Evolutionary conservation across 805 yeast species (phyloP).

Genomic region (Brettanomyces anomalus): DNA sequence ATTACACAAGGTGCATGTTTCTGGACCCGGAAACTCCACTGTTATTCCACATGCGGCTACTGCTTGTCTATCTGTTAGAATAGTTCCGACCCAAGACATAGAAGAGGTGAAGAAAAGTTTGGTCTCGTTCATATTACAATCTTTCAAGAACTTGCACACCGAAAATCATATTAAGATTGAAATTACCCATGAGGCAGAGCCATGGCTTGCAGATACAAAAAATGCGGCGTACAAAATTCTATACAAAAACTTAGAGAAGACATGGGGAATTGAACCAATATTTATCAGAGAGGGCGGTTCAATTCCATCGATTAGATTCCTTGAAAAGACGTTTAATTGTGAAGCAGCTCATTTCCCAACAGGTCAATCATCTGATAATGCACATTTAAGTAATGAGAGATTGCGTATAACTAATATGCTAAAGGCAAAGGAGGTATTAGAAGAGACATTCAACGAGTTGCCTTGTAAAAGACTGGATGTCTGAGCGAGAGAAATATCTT

Average conservation of each 20-base stretch:
- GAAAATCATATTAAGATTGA: slow-evolving; percentile 53
- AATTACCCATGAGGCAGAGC: slow-evolving; percentile 81
- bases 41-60: slow-evolving; percentile 79
- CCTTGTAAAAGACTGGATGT: slow-evolving; percentile 12
- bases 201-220: slow-evolving; percentile 87
- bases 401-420: slow-evolving; percentile 69
- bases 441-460: slow-evolving; percentile 40
- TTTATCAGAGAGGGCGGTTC: slow-evolving; percentile 96
- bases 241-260: slow-evolving; percentile 47
- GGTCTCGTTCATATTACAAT: slow-evolving; percentile 32
- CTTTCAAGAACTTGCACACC: slow-evolving; percentile 44
- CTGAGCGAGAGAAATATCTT: too few relatives aligned
- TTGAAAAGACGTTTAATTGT: slow-evolving; percentile 76
- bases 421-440: slow-evolving; percentile 58
- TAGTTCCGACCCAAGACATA: slow-evolving; percentile 82
- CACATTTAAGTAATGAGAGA: slow-evolving; percentile 85
- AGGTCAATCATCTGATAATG: slow-evolving; percentile 92
- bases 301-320: slow-evolving; percentile 78
- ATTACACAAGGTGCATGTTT: slow-evolving; percentile 71
- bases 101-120: slow-evolving; percentile 45
- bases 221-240: slow-evolving; percentile 67
- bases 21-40: slow-evolving; percentile 86
- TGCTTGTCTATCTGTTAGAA: slow-evolving; percentile 71
- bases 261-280: slow-evolving; percentile 78
- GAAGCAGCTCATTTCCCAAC: slow-evolving; percentile 95